phyloP scores from a whole-genome alignment of 2,329 filamentous ascomycete species.

The Sphaerulina musiva region DNA sequence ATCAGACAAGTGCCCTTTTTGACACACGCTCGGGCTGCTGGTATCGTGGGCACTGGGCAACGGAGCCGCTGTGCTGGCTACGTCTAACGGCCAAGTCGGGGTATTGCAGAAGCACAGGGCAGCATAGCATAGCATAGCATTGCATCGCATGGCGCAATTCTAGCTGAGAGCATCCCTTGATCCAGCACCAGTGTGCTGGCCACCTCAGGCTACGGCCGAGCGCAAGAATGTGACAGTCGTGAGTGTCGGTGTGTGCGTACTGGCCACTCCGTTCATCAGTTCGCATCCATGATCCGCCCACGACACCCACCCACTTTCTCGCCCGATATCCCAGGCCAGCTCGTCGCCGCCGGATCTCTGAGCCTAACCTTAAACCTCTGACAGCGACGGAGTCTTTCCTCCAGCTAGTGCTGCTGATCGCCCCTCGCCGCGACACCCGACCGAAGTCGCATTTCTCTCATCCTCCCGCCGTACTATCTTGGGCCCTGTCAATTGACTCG shows the following conservation, averaged over 20 bases:
- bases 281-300: conserved; percentile 1
- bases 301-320: conserved; percentile 10
- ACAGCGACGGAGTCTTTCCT: conserved; percentile 10
- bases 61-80: conserved; percentile 12
- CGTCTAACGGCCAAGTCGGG: conserved; percentile 15
- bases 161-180: conserved; percentile 2
- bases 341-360: conserved; percentile 12
- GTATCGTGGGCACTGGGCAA: background rate
- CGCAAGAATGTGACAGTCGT: background rate
- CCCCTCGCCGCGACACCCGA: conserved; percentile 1
- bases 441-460: background rate
- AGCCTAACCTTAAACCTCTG: conserved; percentile 20
- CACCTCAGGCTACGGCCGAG: background rate
- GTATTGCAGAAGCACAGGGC: conserved; percentile 15
- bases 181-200: background rate
- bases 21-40: conserved; percentile 22
- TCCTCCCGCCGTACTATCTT: conserved; percentile 5
- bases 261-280: conserved; percentile 5
- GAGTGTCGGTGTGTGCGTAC: background rate
- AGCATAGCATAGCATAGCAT: background rate
- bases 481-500: background rate
- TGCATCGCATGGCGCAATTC: conserved; percentile 5
- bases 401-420: conserved; percentile 1
- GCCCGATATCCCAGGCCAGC: conserved; percentile 1
- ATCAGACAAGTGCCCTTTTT: conserved; percentile 21